phyloP scores from a whole-genome alignment of 179 eudicot genomes.

The Nepenthes alata region DNA sequence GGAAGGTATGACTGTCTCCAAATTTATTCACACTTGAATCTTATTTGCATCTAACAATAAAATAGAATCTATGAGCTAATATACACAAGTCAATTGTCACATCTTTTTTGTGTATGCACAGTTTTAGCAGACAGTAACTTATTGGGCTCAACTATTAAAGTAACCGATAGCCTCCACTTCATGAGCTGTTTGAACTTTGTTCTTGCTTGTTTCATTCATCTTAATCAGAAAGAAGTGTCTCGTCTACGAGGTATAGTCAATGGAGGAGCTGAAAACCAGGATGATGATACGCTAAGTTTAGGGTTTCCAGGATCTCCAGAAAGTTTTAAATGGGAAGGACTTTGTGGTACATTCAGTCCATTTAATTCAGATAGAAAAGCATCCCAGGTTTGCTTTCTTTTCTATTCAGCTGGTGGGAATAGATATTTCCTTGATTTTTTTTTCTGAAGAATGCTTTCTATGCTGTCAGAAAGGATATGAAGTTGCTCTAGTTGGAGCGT shows the following conservation, averaged over 20 bases:
- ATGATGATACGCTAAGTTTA: constrained; percentile 34
- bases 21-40: too few species aligned
- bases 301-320: constrained; percentile 85
- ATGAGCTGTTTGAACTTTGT: background rate
- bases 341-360: constrained; percentile 61
- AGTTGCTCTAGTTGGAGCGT: constrained; percentile 90
- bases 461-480: constrained; percentile 75
- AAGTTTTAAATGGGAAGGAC: constrained; percentile 85
- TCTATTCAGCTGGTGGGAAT: constrained; percentile 1
- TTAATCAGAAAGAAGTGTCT: constrained; percentile 79
- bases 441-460: constrained; percentile 1
- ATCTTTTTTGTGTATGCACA: too few species aligned
- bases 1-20: too few species aligned
- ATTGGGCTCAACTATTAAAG: too few species aligned
- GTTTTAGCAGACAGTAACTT: too few species aligned
- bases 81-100: too few species aligned
- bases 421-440: background rate
- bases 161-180: too few species aligned
- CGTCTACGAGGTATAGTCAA: constrained; percentile 51
- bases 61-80: too few species aligned
- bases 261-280: constrained; percentile 64
- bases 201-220: constrained; percentile 2
- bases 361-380: constrained; percentile 49
- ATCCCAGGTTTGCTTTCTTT: constrained; percentile 48
- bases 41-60: too few species aligned